These are phyloP conservation scores for Suhomyces emberorum DNA, from an alignment of 805 yeast genomes.

Conservation along the genomic window DNA sequence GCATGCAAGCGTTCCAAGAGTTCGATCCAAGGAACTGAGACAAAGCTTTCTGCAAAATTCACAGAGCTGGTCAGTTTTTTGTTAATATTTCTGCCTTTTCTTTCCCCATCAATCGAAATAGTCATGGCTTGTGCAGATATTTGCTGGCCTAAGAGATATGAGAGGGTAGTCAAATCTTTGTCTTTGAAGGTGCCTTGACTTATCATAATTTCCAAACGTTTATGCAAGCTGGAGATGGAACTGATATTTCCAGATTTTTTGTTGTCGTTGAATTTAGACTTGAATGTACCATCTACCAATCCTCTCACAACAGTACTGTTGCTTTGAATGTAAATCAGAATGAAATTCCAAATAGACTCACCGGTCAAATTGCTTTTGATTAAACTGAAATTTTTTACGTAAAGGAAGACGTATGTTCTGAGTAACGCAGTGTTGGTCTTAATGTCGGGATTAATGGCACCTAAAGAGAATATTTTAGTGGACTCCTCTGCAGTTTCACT, in stretches of 20 bases:
- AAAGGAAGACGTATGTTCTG: constrained; percentile 48
- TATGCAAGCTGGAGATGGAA: constrained; percentile 46
- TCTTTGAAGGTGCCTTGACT: constrained; percentile 44
- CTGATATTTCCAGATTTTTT: constrained; percentile 49
- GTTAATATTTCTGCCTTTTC: constrained; percentile 18
- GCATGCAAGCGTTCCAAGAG: constrained; percentile 55
- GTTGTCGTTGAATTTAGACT: constrained; percentile 46
- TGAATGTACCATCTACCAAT: constrained; percentile 53
- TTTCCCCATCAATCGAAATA: constrained; percentile 9
- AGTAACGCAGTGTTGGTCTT: constrained; percentile 47
- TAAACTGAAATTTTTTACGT: constrained; percentile 51
- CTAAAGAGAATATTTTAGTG: constrained; percentile 61
- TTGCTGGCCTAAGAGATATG: constrained; percentile 45
- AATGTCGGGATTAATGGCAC: constrained; percentile 70
- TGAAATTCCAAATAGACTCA: constrained; percentile 62
- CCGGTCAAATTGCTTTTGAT: constrained; percentile 57
- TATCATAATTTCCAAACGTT: constrained; percentile 46
- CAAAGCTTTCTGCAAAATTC: constrained; percentile 53
- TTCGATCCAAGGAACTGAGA: constrained; percentile 56
- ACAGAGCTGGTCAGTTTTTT: constrained; percentile 22
- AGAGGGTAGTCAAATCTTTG: constrained; percentile 45
- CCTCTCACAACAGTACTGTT: constrained; percentile 46
- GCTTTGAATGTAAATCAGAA: constrained; percentile 48
- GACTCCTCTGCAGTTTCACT: constrained; percentile 61
- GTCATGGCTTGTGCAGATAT: constrained; percentile 15